Percentiles rank a stretch among this genome's conserved stretches.
phyloP scores from a whole-genome alignment of 1,139 yeast genomes.

The Sugiyamaella sp. region DNA sequence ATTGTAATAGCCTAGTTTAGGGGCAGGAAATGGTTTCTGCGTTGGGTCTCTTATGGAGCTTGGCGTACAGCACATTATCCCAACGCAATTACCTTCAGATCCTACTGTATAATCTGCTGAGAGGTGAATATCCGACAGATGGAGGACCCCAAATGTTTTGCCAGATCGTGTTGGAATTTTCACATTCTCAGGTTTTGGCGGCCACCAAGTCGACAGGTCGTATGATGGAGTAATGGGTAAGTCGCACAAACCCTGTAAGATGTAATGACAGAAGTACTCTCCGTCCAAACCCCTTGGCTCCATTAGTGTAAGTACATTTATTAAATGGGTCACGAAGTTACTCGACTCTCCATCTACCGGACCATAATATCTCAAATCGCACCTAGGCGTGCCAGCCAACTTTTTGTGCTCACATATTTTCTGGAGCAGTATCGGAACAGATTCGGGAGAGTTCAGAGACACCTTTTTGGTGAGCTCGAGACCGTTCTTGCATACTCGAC shows the following conservation, averaged over 20 bases:
- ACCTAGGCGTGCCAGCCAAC: constrained; percentile 17
- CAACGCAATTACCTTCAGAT: constrained; percentile 62
- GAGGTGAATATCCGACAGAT: constrained; percentile 65
- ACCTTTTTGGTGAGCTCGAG: constrained; percentile 24
- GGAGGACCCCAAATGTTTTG: constrained; percentile 62
- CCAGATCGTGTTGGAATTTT: constrained; percentile 43
- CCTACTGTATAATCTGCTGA: constrained; percentile 60
- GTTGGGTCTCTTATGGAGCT: constrained; percentile 23
- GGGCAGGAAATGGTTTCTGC: constrained; percentile 52
- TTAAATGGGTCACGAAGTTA: constrained; percentile 44
- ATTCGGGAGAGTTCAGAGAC: constrained; percentile 23
- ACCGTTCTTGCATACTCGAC: constrained; percentile 25
- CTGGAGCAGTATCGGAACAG: constrained; percentile 20
- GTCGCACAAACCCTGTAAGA: constrained; percentile 48
- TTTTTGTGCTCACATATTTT: constrained; percentile 22
- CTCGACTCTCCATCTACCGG: constrained; percentile 21
- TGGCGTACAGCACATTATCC: constrained; percentile 52
- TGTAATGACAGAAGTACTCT: constrained; percentile 56
- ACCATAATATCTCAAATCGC: constrained; percentile 19
- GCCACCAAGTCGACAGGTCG: constrained; percentile 50
- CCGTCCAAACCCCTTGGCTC: constrained; percentile 53
- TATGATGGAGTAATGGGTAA: constrained; percentile 51
- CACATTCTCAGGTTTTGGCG: constrained; percentile 44
- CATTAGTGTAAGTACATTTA: constrained; percentile 51
- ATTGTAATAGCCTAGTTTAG: constrained; percentile 59